These are phyloP conservation scores for Jaltomata sinuosa DNA, from an alignment of 257 asterid species.

Conservation along the genomic window DNA sequence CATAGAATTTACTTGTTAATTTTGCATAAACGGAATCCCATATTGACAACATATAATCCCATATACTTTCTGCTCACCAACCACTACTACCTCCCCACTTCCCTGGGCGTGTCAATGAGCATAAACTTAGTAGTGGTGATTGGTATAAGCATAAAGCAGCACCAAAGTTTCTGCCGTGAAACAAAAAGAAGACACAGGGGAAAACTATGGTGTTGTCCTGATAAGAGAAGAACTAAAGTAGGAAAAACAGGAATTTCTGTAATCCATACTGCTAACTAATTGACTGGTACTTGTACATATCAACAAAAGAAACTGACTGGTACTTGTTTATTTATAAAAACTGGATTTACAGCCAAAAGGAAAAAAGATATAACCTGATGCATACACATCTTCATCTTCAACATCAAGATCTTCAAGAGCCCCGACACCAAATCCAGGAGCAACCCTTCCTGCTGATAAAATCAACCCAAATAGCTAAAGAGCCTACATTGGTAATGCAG, in stretches of 20 bases:
- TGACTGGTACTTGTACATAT: neutral
- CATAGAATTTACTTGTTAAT: neutral
- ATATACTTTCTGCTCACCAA: neutral
- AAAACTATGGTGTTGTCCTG: neutral
- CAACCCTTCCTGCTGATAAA: conserved; percentile 55
- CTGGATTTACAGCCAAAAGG: neutral
- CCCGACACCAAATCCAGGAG: conserved; percentile 96
- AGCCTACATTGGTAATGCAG: neutral
- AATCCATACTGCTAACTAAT: neutral
- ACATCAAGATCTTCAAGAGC: conserved; percentile 93
- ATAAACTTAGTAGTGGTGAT: neutral
- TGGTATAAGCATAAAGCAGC: neutral
- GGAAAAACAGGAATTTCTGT: neutral
- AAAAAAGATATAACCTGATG: conserved; percentile 41
- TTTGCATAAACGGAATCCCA: neutral
- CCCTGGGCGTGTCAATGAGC: neutral
- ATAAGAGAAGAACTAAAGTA: neutral
- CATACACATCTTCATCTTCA: conserved; percentile 93
- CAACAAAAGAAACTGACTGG: neutral
- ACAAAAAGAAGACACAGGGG: neutral
- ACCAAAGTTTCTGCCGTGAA: neutral
- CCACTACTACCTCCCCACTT: neutral
- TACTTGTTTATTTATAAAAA: conserved; percentile 1
- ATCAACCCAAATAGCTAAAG: conserved; percentile 16
- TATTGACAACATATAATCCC: neutral